These are phyloP conservation scores for Arthrobotrys sphaeroides DNA, from an alignment of 2,329 filamentous ascomycete genomes.

Conservation along the genomic window DNA sequence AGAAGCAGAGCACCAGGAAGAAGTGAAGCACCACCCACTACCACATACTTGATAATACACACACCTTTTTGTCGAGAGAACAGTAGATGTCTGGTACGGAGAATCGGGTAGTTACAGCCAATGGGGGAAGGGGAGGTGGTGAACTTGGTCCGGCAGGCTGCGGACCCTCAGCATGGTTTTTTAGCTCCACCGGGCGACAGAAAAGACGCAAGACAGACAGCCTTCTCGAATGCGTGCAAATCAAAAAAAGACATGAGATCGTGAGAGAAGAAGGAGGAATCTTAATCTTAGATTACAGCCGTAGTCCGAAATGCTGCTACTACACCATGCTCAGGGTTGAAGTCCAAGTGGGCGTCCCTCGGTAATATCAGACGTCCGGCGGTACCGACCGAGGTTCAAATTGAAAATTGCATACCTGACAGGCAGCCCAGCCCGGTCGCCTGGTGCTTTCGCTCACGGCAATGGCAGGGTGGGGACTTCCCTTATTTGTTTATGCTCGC, in stretches of 20 bases:
- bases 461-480: conserved; percentile 13
- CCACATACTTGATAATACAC: background rate
- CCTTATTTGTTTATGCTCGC: conserved; percentile 52
- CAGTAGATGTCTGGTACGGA: conserved; percentile 1
- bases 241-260: background rate
- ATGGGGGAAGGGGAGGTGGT: conserved; percentile 10
- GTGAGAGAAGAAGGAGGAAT: background rate
- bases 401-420: background rate
- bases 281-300: background rate
- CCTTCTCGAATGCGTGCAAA: too few relatives aligned
- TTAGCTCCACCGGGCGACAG: conserved; percentile 3
- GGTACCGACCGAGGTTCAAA: conserved; percentile 54
- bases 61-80: background rate
- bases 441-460: conserved; percentile 16
- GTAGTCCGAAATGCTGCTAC: too few relatives aligned
- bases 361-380: conserved; percentile 3
- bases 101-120: conserved; percentile 26
- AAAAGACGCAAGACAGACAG: background rate
- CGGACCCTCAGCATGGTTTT: conserved; percentile 1
- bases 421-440: background rate
- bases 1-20: conserved; percentile 86
- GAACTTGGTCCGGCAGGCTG: conserved; percentile 22
- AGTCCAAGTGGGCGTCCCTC: too few relatives aligned
- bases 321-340: too few relatives aligned
- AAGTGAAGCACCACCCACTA: conserved; percentile 60